Evolutionary conservation across 768 basidiomycete species (phyloP).

Genomic region (Suillus brevipes): DNA sequence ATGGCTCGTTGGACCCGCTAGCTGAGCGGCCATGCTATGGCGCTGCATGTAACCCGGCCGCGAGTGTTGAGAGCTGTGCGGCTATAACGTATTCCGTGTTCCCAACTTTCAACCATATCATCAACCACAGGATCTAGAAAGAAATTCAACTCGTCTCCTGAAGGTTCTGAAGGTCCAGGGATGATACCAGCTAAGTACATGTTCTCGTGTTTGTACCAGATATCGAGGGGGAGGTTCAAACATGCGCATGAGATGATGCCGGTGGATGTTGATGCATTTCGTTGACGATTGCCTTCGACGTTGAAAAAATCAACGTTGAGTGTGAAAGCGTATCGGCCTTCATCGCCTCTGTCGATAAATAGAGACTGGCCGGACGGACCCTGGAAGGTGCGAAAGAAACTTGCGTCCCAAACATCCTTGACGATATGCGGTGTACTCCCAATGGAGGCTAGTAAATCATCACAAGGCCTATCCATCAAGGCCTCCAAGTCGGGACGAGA

Average conservation of each 20-base stretch:
- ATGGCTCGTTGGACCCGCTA: conserved; percentile 13
- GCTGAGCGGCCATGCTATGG: conserved; percentile 20
- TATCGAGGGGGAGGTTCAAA: conserved; percentile 36
- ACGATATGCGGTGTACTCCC: neutral
- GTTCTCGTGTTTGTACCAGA: conserved; percentile 38
- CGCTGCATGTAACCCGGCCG: conserved; percentile 8
- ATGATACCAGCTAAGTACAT: conserved; percentile 40
- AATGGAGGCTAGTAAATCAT: neutral
- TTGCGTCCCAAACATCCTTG: neutral
- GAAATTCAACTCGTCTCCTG: conserved; percentile 29
- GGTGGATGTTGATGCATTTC: conserved; percentile 27
- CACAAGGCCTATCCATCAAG: conserved; percentile 13
- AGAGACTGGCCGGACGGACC: conserved; percentile 14
- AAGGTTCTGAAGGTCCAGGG: conserved; percentile 38
- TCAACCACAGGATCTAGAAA: conserved; percentile 33
- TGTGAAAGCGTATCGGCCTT: conserved; percentile 23
- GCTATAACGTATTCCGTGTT: neutral
- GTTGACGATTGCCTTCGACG: conserved; percentile 25
- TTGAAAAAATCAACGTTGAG: conserved; percentile 39
- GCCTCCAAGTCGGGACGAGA: conserved; percentile 7
- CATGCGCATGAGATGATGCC: conserved; percentile 19
- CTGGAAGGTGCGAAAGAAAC: neutral
- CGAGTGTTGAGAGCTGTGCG: conserved; percentile 14
- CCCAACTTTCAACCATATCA: conserved; percentile 18
- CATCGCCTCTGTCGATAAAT: conserved; percentile 19